Evolutionary conservation across 805 yeast species (phyloP).

Genomic region (Starmerella apis): DNA sequence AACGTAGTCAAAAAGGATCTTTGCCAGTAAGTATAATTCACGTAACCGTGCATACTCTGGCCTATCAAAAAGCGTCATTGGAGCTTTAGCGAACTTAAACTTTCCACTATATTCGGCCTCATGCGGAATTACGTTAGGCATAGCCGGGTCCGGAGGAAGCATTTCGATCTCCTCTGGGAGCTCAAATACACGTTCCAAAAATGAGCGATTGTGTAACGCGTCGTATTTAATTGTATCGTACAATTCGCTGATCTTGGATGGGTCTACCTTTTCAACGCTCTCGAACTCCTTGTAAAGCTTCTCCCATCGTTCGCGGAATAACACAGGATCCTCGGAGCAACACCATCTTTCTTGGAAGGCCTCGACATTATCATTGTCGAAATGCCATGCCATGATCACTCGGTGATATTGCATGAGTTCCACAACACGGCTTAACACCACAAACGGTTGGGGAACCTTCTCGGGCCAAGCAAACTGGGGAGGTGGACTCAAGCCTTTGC

Average conservation of each 20-base stretch:
- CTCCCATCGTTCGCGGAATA: slow-evolving; percentile 95
- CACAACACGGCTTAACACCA: slow-evolving; percentile 85
- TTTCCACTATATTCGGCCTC: slow-evolving; percentile 29
- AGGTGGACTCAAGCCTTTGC: slow-evolving; percentile 96
- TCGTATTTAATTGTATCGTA: slow-evolving; percentile 98
- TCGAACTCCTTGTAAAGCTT: slow-evolving; percentile 85
- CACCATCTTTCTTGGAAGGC: slow-evolving; percentile 80
- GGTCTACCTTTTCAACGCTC: slow-evolving; percentile 91
- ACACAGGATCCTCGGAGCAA: slow-evolving; percentile 84
- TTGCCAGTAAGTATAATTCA: slow-evolving; percentile 80
- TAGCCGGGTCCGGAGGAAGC: slow-evolving; percentile 37
- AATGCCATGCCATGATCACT: slow-evolving; percentile 71
- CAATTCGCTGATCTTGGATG: slow-evolving; percentile 88
- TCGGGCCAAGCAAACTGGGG: slow-evolving; percentile 98
- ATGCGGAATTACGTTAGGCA: slow-evolving; percentile 27
- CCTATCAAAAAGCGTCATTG: slow-evolving; percentile 54
- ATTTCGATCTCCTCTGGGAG: slow-evolving; percentile 24
- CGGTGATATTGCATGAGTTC: slow-evolving; percentile 90
- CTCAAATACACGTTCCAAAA: slow-evolving; percentile 70
- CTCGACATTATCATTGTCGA: slow-evolving; percentile 52
- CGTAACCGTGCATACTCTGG: slow-evolving; percentile 69
- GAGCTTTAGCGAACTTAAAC: slow-evolving; percentile 29
- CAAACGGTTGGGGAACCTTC: slow-evolving; percentile 93
- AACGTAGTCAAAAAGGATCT: slow-evolving; percentile 88
- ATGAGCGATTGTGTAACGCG: slow-evolving; percentile 88